Conservation (phyloP, 495 filamentous ascomycete species). For the Aspergillus funiculosus region DNA sequence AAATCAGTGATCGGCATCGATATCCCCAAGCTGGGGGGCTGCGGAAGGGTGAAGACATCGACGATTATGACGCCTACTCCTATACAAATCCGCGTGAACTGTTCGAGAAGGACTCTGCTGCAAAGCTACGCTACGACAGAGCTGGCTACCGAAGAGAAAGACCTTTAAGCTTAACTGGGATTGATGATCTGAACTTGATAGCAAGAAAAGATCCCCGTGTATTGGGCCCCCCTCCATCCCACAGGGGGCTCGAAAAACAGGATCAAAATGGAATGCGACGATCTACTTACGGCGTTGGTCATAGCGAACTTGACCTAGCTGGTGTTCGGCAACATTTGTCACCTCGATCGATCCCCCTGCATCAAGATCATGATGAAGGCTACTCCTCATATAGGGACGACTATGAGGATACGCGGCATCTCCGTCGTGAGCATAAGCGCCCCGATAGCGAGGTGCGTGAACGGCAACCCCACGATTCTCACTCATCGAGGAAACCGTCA, state of each 20-base stretch:
- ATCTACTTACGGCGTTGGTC: slow-evolving; percentile 23
- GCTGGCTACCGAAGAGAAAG: slow-evolving; percentile 50
- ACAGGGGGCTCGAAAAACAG: slow-evolving; percentile 57
- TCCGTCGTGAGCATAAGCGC: slow-evolving; percentile 25
- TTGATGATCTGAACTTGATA: slow-evolving; percentile 48
- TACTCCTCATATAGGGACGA: slow-evolving; percentile 30
- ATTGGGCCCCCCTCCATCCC: slow-evolving; percentile 54
- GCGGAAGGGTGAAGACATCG: slow-evolving; percentile 54
- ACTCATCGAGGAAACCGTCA: slow-evolving; percentile 19
- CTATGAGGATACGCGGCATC: slow-evolving; percentile 21
- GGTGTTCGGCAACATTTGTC: slow-evolving; percentile 26
- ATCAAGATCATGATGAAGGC: slow-evolving; percentile 39
- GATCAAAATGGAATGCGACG: slow-evolving; percentile 33
- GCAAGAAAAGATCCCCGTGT: slow-evolving; percentile 40
- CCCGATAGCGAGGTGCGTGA: slow-evolving; percentile 21
- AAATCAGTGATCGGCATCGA: slow-evolving; percentile 21
- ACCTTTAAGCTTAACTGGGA: slow-evolving; percentile 59
- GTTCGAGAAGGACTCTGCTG: slow-evolving; percentile 58
- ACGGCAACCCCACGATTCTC: slow-evolving; percentile 28
- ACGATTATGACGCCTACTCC: slow-evolving; percentile 57
- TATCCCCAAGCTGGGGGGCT: slow-evolving; percentile 29
- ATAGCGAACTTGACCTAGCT: slow-evolving; percentile 29
- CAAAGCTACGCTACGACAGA: slow-evolving; percentile 40
- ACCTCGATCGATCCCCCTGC: slow-evolving; percentile 33
- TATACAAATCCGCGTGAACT: slow-evolving; percentile 67